A percentile compares a stretch with the other conserved stretches of the same genome.
phyloP scores from a whole-genome alignment of 2,329 filamentous ascomycete genomes.

The Aspergillus tanneri region DNA sequence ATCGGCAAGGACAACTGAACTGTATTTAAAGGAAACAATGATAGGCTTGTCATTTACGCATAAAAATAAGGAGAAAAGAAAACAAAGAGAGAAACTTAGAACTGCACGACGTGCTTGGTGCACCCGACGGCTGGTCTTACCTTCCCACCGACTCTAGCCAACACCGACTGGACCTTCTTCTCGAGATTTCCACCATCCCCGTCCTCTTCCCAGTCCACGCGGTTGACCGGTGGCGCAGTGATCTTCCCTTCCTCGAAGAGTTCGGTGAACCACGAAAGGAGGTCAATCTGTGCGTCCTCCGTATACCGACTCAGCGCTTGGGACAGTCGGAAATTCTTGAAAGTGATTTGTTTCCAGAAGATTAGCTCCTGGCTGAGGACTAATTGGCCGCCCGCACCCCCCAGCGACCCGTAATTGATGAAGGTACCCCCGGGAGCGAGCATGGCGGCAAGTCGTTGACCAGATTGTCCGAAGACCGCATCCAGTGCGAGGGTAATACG shows the following conservation, averaged over 20 bases:
- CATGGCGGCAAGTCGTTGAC: neutral
- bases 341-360: slow-evolving; percentile 6
- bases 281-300: neutral
- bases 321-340: slow-evolving; percentile 3
- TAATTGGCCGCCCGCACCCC: neutral
- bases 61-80: no score
- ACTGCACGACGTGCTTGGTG: no score
- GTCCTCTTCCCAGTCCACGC: neutral
- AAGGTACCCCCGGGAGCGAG: neutral
- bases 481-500: slow-evolving; percentile 1
- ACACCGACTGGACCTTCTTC: neutral
- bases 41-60: no score
- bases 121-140: no score
- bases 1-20: no score
- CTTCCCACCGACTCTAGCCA: no score
- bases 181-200: neutral
- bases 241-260: neutral
- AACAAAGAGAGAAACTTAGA: neutral
- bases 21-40: no score
- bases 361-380: neutral
- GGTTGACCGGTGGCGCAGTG: neutral
- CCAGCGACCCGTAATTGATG: slow-evolving; percentile 3
- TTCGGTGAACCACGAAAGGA: slow-evolving; percentile 1
- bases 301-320: slow-evolving; percentile 1
- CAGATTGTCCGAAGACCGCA: slow-evolving; percentile 1